Base-by-base conservation (phyloP, 1,284 basidiomycete genomes). In the Clitocybe nebularis region DNA sequence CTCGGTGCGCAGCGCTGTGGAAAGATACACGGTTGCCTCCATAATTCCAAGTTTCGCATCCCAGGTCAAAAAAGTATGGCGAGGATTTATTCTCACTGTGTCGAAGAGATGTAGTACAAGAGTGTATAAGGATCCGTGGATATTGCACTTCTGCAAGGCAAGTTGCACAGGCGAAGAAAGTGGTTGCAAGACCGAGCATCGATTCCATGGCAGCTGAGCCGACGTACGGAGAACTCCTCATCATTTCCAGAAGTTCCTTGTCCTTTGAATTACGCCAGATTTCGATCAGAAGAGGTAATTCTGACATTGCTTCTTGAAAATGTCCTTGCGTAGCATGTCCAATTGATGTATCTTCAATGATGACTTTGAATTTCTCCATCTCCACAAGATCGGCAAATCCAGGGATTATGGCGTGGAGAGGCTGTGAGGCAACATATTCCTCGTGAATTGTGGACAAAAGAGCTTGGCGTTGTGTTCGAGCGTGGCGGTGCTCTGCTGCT, bases 301-400 rank as follows among this genome's bases (percentile, higher is more conserved):
- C 35, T 4, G 19, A 10, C 45, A 50, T 47, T 13, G 41, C 43
- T 22, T 41, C 23, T 25, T 47, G 26, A 34, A 45, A 50, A 41
- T 50, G 43, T 25, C n/a, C 11, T 26, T 34, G 39, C 2, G 24
- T 24, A 10, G 47, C 45, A 9, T 45, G 34, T 30, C 47, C 43
- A 5, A 38, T n/a, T 1, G 43, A 37, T 1, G 48, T 50, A 21
- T 43, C 33, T 28, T 50, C 40, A 8, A 50, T 45, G 17, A 50
- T 36, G 23, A 34, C 8, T 37, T 34, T 35, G 20, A 47, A 47
- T 21, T 21, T 13, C 3, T 34, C 30, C n/a, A 49, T 13, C 11
- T 28, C 29, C 9, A 39, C 48, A 21, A 49, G 4, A 24, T 49
- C 43, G 25, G 45, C 42, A 26, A 42, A 4, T 8, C 43, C 13